A percentile compares a stretch with the other conserved stretches of the same genome.
Conservation (phyloP, 2,329 filamentous ascomycete species). For the Geosmithia morbida region DNA sequence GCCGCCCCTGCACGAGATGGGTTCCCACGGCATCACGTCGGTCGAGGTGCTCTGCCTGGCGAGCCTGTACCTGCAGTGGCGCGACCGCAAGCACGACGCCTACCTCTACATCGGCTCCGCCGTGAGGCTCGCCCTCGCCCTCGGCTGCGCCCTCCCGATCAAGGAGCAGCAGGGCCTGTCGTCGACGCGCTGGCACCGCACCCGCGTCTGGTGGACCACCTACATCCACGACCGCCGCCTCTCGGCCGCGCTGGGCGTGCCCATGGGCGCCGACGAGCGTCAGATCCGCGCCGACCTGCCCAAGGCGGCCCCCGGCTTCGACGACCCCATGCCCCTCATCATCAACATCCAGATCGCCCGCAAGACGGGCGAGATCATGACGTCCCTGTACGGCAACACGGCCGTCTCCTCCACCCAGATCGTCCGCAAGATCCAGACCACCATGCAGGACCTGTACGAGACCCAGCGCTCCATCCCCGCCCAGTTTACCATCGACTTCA, state of each 20-base stretch:
- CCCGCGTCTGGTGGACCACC: constrained; percentile 14
- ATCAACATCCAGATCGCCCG: constrained; percentile 13
- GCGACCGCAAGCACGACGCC: constrained; percentile 12
- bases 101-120: constrained; percentile 14
- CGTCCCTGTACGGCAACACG: constrained; percentile 6
- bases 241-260: constrained; percentile 11
- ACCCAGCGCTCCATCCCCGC: constrained; percentile 11
- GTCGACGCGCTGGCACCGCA: constrained; percentile 10
- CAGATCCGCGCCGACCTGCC: constrained; percentile 12
- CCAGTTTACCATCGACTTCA: constrained; percentile 9
- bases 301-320: constrained; percentile 9
- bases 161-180: constrained; percentile 11
- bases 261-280: constrained; percentile 11
- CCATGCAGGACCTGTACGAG: constrained; percentile 8
- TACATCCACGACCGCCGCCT: constrained; percentile 15
- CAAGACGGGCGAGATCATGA: constrained; percentile 12
- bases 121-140: constrained; percentile 10
- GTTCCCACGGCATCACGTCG: constrained; percentile 10
- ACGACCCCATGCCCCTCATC: constrained; percentile 9
- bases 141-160: constrained; percentile 11
- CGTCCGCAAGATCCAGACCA: constrained; percentile 10
- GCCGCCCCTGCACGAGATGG: constrained; percentile 10
- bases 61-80: constrained; percentile 13
- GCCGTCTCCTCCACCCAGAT: constrained; percentile 1
- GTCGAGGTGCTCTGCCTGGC: constrained; percentile 12